Base-by-base conservation (phyloP, 1,284 basidiomycete genomes). In the Heterobasidion parviporum region DNA sequence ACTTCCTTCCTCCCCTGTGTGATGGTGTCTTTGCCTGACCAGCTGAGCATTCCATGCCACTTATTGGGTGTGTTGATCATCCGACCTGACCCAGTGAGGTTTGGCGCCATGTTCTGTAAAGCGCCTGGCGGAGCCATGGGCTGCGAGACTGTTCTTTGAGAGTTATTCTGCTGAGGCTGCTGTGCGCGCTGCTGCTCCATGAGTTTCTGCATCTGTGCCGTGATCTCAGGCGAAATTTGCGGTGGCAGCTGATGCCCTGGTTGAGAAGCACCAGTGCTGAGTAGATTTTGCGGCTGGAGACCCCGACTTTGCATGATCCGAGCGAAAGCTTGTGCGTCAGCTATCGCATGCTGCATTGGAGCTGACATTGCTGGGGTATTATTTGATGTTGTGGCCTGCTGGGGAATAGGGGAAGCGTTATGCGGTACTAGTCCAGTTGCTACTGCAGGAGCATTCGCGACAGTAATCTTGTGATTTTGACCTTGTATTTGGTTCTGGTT, bases 1-100 rank as follows among this genome's bases (percentile, higher is more conserved):
- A 78, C 66, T 54, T 81, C 77, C 56, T 76, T 79, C 55, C 57
- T 65, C 65, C 55, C 60, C 57, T 70, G 70, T 16, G 75, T 74
- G 38, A 61, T 65, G 9, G 69, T 54, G 53, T 74, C 74, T n/a
- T 67, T 64, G 12, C 76, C 77, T 7, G 66, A 73, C 73, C 79
- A 85, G 2, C 67, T 70, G 12, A 87, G 63, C 4, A 64, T 63
- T 3, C 85, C 85, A 26, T 72, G 67, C 85, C 85, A 87, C 6
- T 71, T 46, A 38, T 52, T 33, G 45, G 44, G 15, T 58, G 54
- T 34, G 9, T 53, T 18, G 58, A 53, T 14, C 26, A 26, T 5
- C 26, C 26, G 26, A 26, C 26, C 26, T 26, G 26, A 26, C 26
- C 26, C 26, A 26, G 26, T 4, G 6, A 26, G 4, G 6, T 26